These are phyloP conservation scores for Meyerozyma sp. DNA, from an alignment of 1,139 yeast genomes.

Conservation along the genomic window DNA sequence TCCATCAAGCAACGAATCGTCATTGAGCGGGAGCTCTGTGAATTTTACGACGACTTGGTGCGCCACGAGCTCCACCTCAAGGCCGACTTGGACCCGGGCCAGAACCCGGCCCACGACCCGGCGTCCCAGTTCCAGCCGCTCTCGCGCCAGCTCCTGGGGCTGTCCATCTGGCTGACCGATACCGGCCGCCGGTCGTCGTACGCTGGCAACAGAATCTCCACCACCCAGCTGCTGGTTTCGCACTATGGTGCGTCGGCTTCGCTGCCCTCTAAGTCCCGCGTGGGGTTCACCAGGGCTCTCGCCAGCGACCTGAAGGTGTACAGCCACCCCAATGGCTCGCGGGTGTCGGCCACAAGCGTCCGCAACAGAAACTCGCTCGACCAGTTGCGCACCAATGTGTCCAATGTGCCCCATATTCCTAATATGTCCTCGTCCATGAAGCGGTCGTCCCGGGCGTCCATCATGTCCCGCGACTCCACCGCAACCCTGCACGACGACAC, in stretches of 20 bases:
- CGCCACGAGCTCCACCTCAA: slow-evolving; percentile 36
- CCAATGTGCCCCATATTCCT: slow-evolving; percentile 11
- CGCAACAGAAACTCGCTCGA: slow-evolving; percentile 17
- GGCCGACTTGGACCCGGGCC: slow-evolving; percentile 1
- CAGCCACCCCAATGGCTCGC: slow-evolving; percentile 18
- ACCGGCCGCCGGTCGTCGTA: slow-evolving; percentile 24
- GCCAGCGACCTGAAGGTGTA: slow-evolving; percentile 26
- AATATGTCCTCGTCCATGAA: slow-evolving; percentile 16
- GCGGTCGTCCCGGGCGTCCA: slow-evolving; percentile 32
- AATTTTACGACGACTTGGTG: slow-evolving; percentile 37
- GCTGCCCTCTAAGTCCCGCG: slow-evolving; percentile 14
- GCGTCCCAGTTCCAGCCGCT: slow-evolving; percentile 10
- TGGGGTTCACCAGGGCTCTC: slow-evolving; percentile 42
- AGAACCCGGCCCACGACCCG: background rate
- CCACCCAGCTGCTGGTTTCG: slow-evolving; percentile 28
- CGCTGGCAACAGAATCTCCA: slow-evolving; percentile 26
- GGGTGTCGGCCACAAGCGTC: slow-evolving; percentile 12
- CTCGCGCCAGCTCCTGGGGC: slow-evolving; percentile 26
- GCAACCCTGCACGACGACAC: slow-evolving; percentile 21
- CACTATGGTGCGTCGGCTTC: slow-evolving; percentile 11
- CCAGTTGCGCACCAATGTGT: slow-evolving; percentile 28
- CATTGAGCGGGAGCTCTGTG: slow-evolving; percentile 40
- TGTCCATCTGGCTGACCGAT: slow-evolving; percentile 39
- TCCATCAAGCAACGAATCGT: slow-evolving; percentile 35
- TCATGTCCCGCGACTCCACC: slow-evolving; percentile 26